Evolutionary conservation across 2,329 filamentous ascomycete genomes (phyloP), one percentile per base, ranked within the genome.

Genomic region (Elsinoe batatas): DNA sequence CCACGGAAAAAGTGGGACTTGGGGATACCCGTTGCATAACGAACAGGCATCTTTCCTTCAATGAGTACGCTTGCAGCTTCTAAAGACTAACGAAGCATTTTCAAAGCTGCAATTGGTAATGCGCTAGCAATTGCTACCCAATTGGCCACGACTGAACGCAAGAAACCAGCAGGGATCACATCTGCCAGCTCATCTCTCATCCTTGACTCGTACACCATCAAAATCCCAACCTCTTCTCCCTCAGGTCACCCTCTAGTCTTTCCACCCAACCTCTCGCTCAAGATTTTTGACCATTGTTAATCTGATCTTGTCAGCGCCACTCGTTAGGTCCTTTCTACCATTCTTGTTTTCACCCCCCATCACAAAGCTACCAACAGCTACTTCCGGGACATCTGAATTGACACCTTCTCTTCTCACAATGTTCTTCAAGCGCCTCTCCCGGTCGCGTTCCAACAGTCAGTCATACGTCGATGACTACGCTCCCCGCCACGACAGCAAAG

Each of bases 351-450:
- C 18, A 37, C 47, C 47, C 47, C 26, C 47, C 47, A 37, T 51
- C 47, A 38, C 13, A 26, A 11, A 38, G 12, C 35, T 35, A 50
- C 46, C 46, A 50, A 50, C 46, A 51, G 20, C 47, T 26, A 20
- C 15, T 20, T 51, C 33, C 37, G 32, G 47, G 32, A 51, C 13
- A 15, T 36, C 7, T 36, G 26, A 37, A 26, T 53, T 58, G 55
- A 30, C 26, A 59, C 58, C 59, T 47, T 54, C 56, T 58, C 58
- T 57, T 58, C 58, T 60, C 58, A 64, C 65, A 66, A 70, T 67
- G 74, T 75, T 76, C 70, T 75, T 76, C 73, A 76, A 75, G 65
- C 73, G 74, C 60, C 70, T 71, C 43, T 67, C 64, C 57, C 62
- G 74, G 58, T 74, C 71, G 54, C 66, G 71, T 42, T 68, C 69